Percentiles rank a stretch among this genome's conserved stretches.
These are phyloP conservation scores for Camelina hispida DNA, from an alignment of 345 rosid species.

Conservation along the genomic window DNA sequence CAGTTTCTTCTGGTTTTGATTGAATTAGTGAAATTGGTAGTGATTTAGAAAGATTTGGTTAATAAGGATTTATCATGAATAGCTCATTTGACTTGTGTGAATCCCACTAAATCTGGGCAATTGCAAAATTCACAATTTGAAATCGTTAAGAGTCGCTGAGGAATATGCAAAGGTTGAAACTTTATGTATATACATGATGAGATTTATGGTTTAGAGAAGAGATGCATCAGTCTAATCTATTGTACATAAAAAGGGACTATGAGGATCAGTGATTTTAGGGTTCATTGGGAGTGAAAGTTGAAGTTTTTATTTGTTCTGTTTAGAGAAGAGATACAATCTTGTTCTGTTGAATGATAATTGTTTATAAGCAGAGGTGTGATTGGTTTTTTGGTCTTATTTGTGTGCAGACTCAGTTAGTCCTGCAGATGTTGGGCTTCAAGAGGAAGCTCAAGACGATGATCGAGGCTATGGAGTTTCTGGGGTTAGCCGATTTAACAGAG, in stretches of 20 bases:
- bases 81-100: not conserved
- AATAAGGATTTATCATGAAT: not conserved
- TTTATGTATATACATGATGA: not conserved
- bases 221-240: not conserved
- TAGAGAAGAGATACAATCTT: no score
- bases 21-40: not conserved
- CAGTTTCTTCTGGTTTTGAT: not conserved
- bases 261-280: constrained; percentile 1
- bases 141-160: not conserved
- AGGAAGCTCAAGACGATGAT: constrained; percentile 75
- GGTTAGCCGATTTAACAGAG: constrained; percentile 53
- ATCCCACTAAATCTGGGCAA: constrained; percentile 6
- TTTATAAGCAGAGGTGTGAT: constrained; percentile 17
- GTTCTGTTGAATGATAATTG: constrained; percentile 3
- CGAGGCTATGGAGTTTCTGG: constrained; percentile 82
- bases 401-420: constrained; percentile 76
- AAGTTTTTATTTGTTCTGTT: constrained; percentile 12
- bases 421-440: constrained; percentile 81
- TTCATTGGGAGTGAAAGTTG: not conserved
- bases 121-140: constrained; percentile 23
- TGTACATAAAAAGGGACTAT: not conserved
- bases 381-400: constrained; percentile 25
- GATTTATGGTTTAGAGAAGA: constrained; percentile 3
- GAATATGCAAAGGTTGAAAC: not conserved
- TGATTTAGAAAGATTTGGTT: constrained; percentile 23